Base-by-base conservation (phyloP, 352 stramenopile species). In the Hyaloperonospora brassicae region DNA sequence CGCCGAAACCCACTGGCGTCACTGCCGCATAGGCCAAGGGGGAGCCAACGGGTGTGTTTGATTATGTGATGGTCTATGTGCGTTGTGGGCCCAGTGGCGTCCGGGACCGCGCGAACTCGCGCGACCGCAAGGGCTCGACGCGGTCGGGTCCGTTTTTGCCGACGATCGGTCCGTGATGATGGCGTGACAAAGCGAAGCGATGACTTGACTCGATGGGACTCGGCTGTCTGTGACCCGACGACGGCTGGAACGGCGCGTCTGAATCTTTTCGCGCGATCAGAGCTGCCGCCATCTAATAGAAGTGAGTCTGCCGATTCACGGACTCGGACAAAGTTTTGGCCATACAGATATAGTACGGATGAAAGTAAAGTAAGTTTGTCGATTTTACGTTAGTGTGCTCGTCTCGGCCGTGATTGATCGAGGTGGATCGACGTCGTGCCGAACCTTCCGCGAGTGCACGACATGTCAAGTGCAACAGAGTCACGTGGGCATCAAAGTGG, bases 301-400 rank as follows among this genome's bases (percentile, higher is more conserved):
- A 68, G 40, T 50, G 53, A 60, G 59, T 68, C 42, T 47, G 44
- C 47, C 59, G 55, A 71, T 68, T 71, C 31, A 59, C 54, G 54
- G 55, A 61, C 63, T 64, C 52, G 50, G n/a, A 51, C 23, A 57
- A 65, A 71, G 50, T 61, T 71, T 71, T 71, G 54, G 44, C 46
- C 59, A 41, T 71, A 68, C 52, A 71, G 59, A 71, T 71, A 68
- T 68, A 71, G 63, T 71, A 71, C 11, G 59, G 63, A 71, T 70
- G 54, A 69, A 65, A 51, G 46, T 71, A 68, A 71, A 71, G 59
- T 71, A 68, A 71, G 61, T 45, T 64, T 66, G 53, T 62, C 43
- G 44, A 62, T 66, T 66, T 66, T 63, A 50, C 54, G 60, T 43
- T 9, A 43, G 14, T 23, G 39, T 34, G 27, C 4, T 8, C 4